These are phyloP conservation scores for Zymoseptoria ardabiliae DNA, from an alignment of 2,329 filamentous ascomycete genomes.

Conservation along the genomic window DNA sequence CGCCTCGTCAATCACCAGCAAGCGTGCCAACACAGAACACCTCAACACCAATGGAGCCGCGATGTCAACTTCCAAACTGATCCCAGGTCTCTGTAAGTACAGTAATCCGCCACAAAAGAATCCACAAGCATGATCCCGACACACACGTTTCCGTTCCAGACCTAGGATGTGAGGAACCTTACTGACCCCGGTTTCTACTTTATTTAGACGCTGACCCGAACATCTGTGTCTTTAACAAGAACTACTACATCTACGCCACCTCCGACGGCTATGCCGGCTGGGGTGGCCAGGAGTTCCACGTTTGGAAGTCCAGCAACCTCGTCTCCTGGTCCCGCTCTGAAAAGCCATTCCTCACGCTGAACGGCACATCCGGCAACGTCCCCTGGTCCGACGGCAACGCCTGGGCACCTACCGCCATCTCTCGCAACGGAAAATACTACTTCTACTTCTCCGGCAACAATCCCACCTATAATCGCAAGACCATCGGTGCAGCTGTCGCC, in stretches of 20 bases:
- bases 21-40: not conserved
- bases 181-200: constrained; percentile 8
- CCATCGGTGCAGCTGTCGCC: constrained; percentile 24
- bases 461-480: constrained; percentile 22
- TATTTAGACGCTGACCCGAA: constrained; percentile 40
- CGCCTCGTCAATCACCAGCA: not conserved
- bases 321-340: constrained; percentile 37
- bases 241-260: constrained; percentile 44
- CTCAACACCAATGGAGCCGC: not conserved
- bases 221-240: constrained; percentile 37
- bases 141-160: not conserved
- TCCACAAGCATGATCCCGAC: not conserved
- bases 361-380: constrained; percentile 39
- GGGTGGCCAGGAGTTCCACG: constrained; percentile 43
- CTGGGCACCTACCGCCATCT: constrained; percentile 25
- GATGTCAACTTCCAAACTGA: not conserved
- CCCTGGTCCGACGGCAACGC: constrained; percentile 34
- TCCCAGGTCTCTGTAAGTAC: constrained; percentile 12
- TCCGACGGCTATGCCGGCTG: constrained; percentile 41
- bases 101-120: not conserved
- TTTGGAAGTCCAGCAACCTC: constrained; percentile 42
- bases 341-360: constrained; percentile 39
- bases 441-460: constrained; percentile 29
- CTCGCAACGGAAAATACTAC: constrained; percentile 23
- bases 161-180: not conserved